Base-by-base conservation (phyloP, 306 rosid genomes). In the Inga leiocalycina region DNA sequence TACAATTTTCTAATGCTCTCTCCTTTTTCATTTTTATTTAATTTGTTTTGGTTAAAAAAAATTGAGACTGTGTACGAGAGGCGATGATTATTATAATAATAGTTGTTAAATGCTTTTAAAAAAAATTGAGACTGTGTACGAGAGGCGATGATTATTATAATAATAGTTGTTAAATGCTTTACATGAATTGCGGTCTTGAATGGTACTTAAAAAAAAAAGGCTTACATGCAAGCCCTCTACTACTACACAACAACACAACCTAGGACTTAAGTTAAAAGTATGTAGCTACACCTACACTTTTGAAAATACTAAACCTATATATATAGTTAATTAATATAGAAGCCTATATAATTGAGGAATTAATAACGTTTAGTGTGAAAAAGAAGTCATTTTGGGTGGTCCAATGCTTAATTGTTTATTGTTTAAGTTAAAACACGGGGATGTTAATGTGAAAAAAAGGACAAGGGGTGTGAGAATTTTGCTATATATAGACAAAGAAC, bases 171-270 rank as follows among this genome's bases (percentile, higher is more conserved):
- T 64, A 79, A 80, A 75, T 82, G 19, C 54, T 10, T 10, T 10
- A 82, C 84, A 79, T 64, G 78, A 52, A 82, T 79, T 79, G n/a
- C 77, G 71, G 79, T 81, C 78, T 82, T 84, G 88, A 84, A 77
- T 79, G 3, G 9, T 10, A 64, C 44, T 62, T 43, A 48, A 27
- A 27, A 27, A 52, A 74, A 32, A 19, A 5, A 39, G 71, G 51
- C 51, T 67, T 67, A 68, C 52, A 41, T 41, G 52, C 52, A 68
- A 41, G 32, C 52, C 52, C 49, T 39, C 30, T 41, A 1, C 51
- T 57, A 20, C 66, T 22, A 59, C 32, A 22, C 30, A 8, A 59
- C 30, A 8, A 59, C 66, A 59, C 66, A 22, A 59, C 19, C 75
- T 71, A 74, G 48, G 32, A 15, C 9, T 69, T 75, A 57, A 57